phyloP scores from a whole-genome alignment of 371 early-diverging fungal species.

The Rhizopus stolonifer region DNA sequence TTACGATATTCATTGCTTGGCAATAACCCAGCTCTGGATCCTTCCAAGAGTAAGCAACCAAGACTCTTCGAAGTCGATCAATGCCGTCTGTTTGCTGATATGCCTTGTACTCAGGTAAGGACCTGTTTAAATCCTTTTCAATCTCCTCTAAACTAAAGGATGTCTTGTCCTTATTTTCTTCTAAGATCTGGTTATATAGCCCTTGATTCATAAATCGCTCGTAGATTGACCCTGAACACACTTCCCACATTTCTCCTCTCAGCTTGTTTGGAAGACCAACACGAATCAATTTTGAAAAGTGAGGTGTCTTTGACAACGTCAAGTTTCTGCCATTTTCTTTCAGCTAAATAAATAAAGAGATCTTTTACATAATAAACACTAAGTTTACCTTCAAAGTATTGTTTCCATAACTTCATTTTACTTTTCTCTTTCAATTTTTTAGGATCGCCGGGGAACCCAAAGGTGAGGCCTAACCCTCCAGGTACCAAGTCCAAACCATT shows the following conservation, averaged over 20 bases:
- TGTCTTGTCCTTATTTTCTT: slow-evolving; percentile 62
- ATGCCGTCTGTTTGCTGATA: slow-evolving; percentile 94
- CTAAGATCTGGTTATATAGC: slow-evolving; percentile 73
- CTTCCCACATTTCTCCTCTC: slow-evolving; percentile 97
- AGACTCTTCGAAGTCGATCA: slow-evolving; percentile 82
- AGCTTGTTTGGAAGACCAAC: slow-evolving; percentile 90
- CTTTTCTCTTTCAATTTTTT: slow-evolving; percentile 74
- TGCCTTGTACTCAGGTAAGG: slow-evolving; percentile 90
- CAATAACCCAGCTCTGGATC: slow-evolving; percentile 95
- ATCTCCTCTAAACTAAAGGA: slow-evolving; percentile 91
- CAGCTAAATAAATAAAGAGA: slow-evolving; percentile 11
- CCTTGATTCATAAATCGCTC: slow-evolving; percentile 85
- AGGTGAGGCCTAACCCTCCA: slow-evolving; percentile 80
- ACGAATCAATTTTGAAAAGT: slow-evolving; percentile 87
- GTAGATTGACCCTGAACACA: slow-evolving; percentile 88
- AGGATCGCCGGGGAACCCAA: slow-evolving; percentile 83
- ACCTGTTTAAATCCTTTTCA: slow-evolving; percentile 94
- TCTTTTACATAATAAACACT: background rate
- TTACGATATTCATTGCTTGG: slow-evolving; percentile 98
- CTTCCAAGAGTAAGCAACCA: slow-evolving; percentile 83
- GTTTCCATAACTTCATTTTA: slow-evolving; percentile 75
- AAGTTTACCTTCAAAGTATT: slow-evolving; percentile 62
- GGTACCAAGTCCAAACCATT: slow-evolving; percentile 37
- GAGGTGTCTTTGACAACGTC: slow-evolving; percentile 77
- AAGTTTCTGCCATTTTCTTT: slow-evolving; percentile 88